Evolutionary conservation across 2,329 filamentous ascomycete species (phyloP).

Genomic region (Neonectria neomacrospora): DNA sequence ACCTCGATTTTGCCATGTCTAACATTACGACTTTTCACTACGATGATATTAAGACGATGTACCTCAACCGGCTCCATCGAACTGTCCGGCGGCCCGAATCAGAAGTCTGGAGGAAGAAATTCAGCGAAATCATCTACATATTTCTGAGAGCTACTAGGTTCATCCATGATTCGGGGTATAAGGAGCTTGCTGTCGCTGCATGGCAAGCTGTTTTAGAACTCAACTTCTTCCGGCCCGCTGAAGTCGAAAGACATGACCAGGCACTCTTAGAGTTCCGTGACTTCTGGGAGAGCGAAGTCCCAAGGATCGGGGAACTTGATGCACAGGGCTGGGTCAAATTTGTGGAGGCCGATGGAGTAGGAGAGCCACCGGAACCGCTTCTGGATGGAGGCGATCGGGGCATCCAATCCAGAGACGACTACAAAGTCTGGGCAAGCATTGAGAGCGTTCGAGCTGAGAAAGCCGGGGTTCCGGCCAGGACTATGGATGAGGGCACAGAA

Average conservation of each 20-base stretch:
- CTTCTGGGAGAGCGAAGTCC: constrained; percentile 89
- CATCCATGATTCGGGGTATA: constrained; percentile 79
- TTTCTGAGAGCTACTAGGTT: constrained; percentile 80
- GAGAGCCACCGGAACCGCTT: constrained; percentile 55
- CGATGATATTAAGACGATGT: constrained; percentile 70
- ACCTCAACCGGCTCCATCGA: constrained; percentile 61
- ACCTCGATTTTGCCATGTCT: constrained; percentile 78
- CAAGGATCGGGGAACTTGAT: constrained; percentile 78
- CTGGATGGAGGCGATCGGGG: constrained; percentile 23
- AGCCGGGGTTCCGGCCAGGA: constrained; percentile 74
- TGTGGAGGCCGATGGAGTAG: constrained; percentile 48
- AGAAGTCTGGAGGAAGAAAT: constrained; percentile 16
- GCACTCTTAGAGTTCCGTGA: constrained; percentile 64
- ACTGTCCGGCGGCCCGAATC: constrained; percentile 24
- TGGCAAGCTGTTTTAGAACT: constrained; percentile 88
- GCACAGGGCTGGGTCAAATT: constrained; percentile 78
- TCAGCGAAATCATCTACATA: constrained; percentile 67
- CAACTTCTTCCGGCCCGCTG: constrained; percentile 68
- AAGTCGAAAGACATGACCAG: constrained; percentile 41
- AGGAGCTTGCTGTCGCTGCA: constrained; percentile 78
- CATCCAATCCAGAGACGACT: constrained; percentile 55
- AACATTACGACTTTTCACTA: constrained; percentile 74
- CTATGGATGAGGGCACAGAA: constrained; percentile 77
- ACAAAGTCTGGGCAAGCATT: constrained; percentile 61
- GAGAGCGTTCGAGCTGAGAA: constrained; percentile 64